Conservation (phyloP, 2,329 filamentous ascomycete genomes). For the Bipolaris cookei region DNA sequence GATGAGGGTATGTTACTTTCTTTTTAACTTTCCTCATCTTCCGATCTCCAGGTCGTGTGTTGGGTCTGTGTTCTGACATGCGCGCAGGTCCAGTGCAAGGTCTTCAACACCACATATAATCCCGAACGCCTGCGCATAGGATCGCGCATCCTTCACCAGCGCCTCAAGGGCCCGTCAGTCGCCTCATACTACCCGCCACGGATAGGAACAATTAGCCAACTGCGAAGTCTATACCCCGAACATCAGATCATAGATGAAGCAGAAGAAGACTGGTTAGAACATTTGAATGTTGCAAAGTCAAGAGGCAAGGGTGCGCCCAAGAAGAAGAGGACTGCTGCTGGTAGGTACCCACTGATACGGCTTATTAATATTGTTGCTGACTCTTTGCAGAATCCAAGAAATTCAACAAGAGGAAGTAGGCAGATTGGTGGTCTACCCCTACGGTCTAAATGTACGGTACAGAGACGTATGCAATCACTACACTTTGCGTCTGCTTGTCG, state of each 20-base stretch:
- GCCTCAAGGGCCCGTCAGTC: constrained; percentile 81
- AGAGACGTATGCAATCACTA: not conserved
- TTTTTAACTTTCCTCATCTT: too few species aligned
- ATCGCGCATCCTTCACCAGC: constrained; percentile 90
- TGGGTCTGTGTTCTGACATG: constrained; percentile 12
- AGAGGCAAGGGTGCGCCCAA: constrained; percentile 88
- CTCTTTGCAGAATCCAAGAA: constrained; percentile 52
- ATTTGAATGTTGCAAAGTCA: constrained; percentile 56
- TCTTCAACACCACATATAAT: constrained; percentile 93
- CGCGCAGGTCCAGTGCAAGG: constrained; percentile 79
- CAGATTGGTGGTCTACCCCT: not conserved
- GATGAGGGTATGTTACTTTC: constrained; percentile 68
- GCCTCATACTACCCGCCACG: constrained; percentile 88
- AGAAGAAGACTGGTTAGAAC: constrained; percentile 80
- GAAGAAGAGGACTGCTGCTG: constrained; percentile 75
- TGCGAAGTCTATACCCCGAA: constrained; percentile 73
- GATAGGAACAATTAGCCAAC: constrained; percentile 72
- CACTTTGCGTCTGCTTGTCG: not conserved
- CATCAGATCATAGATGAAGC: constrained; percentile 74
- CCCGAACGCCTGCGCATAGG: constrained; percentile 81
- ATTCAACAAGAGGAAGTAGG: constrained; percentile 55
- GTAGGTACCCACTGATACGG: constrained; percentile 38
- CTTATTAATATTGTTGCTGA: constrained; percentile 7
- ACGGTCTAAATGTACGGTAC: too few species aligned
- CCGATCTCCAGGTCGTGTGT: not conserved